Base-by-base conservation (phyloP, 225 moss, liverwort and hornwort species). In the Rhytidiadelphus loreus region DNA sequence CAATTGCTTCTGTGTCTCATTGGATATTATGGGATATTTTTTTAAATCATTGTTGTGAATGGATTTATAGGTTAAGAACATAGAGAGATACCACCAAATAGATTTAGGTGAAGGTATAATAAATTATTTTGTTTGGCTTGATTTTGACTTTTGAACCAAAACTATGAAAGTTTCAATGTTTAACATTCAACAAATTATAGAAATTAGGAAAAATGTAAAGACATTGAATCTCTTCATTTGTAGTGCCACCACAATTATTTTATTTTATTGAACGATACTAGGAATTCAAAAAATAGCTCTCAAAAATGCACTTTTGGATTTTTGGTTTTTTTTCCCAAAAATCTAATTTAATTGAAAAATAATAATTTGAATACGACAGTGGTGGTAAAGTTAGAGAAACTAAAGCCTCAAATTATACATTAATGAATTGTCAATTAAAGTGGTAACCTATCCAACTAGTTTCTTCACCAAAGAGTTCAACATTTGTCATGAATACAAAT, bases 361-460 rank as follows among this genome's bases (percentile, higher is more conserved):
- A 19, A 4, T 30, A 55, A 77, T n/a, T 56, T 25, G 16, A n/a
- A 39, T 17, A 2, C 2, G 16, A 17, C 18, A 0, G 18, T 57
- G 2, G 24, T n/a, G 7, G 6, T 26, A 12, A n/a, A n/a, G n/a
- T n/a, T n/a, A n/a, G 7, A 56, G 1, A 79, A 55, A 79, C 4
- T 39, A 18, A 57, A 39, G 11, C 7, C 0, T 39, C 1, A 5
- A 57, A 30, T 6, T 21, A 43, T 7, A 13, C 8, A 14, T 43
- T 4, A 30, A 30, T 21, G 6, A 30, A 13, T 19, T 12, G 8
- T 43, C 9, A 57, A 58, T 39, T 8, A 28, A 25, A 57, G 17
- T 0, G 5, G 0, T 15, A 12, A 28, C 0, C 8, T 5, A 59
- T 3, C 2, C 5, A 6, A 60, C 1, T 0, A 0, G 0, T 26